Evolutionary conservation across 2,329 filamentous ascomycete genomes (phyloP).

Genomic region (Paecilomyces fulvus): DNA sequence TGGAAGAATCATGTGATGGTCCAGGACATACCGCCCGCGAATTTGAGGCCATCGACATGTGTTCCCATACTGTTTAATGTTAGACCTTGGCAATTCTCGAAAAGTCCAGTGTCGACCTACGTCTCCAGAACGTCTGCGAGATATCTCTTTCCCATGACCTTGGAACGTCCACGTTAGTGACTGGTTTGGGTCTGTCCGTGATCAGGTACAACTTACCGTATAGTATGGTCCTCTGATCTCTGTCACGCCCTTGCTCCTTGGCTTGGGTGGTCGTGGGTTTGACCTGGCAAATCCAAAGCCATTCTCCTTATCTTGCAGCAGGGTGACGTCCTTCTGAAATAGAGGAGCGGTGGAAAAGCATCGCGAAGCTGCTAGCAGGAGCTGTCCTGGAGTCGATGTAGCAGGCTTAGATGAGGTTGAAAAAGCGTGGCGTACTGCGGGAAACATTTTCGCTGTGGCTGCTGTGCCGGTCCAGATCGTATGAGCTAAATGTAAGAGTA

Average conservation of each 20-base stretch:
- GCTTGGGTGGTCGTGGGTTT: constrained; percentile 42
- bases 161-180: neutral
- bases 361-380: neutral
- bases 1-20: neutral
- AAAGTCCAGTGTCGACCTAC: constrained; percentile 19
- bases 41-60: constrained; percentile 49
- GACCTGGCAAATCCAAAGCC: constrained; percentile 45
- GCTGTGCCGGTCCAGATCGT: neutral
- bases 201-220: constrained; percentile 24
- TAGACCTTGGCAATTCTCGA: neutral
- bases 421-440: neutral
- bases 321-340: constrained; percentile 14
- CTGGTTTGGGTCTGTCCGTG: neutral
- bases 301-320: constrained; percentile 43
- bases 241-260: constrained; percentile 42
- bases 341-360: constrained; percentile 12
- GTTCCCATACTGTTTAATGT: constrained; percentile 40
- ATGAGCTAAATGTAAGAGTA: neutral
- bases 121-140: constrained; percentile 47
- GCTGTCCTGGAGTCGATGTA: neutral
- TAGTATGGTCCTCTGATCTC: constrained; percentile 51
- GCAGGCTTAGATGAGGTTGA: neutral
- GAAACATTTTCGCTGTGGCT: neutral
- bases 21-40: constrained; percentile 36
- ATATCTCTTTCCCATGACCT: constrained; percentile 46